These are phyloP conservation scores for Vachellia pachyceras DNA, from an alignment of 306 rosid species.

Conservation along the genomic window DNA sequence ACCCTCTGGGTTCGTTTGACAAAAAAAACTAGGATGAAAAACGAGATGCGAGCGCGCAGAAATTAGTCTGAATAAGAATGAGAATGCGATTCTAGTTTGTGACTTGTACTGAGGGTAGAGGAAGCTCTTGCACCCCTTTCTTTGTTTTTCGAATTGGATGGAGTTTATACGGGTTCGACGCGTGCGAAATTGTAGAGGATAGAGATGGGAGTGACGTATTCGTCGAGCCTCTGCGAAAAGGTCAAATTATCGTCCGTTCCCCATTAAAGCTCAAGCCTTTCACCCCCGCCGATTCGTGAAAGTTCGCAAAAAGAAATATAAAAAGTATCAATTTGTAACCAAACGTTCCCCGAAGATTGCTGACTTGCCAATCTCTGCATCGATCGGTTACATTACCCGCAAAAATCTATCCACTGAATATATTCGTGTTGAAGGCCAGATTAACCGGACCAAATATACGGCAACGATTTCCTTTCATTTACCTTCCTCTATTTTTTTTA, in stretches of 20 bases:
- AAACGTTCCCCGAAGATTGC: background rate
- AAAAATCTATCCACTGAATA: background rate
- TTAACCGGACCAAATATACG: background rate
- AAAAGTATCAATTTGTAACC: background rate
- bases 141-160: background rate
- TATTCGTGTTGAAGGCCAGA: background rate
- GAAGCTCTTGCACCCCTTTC: background rate
- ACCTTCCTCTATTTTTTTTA: background rate
- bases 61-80: background rate
- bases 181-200: background rate
- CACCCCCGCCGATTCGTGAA: background rate
- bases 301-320: background rate
- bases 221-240: background rate
- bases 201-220: conserved; percentile 7
- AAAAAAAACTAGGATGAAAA: background rate
- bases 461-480: background rate
- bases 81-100: conserved; percentile 4
- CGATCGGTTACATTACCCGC: background rate
- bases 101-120: background rate
- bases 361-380: background rate
- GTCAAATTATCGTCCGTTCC: background rate
- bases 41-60: background rate
- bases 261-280: background rate
- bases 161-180: background rate
- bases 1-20: background rate